Conservation (phyloP, 2,329 filamentous ascomycete species). For the Epichloe brachyelytri region DNA sequence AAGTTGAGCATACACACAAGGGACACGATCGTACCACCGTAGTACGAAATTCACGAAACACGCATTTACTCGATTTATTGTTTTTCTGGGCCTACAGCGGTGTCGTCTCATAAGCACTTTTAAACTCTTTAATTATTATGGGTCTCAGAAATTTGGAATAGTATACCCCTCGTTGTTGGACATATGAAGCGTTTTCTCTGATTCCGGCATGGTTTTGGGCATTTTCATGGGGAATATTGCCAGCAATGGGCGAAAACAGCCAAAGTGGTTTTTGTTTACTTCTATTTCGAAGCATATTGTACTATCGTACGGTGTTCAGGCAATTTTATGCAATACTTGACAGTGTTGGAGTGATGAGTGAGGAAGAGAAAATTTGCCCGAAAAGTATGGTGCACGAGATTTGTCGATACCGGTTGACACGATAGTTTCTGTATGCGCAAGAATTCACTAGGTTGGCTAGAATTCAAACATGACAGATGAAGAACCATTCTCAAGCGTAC, state of each 20-base stretch:
- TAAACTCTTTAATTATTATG: fast-evolving
- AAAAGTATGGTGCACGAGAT: background rate
- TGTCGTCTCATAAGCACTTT: background rate
- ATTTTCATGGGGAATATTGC: background rate
- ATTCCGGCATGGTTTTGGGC: background rate
- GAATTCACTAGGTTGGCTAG: background rate
- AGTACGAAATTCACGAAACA: background rate
- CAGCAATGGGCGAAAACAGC: background rate
- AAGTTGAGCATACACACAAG: background rate
- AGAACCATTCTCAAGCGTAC: background rate
- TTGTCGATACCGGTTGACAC: background rate
- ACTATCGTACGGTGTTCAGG: background rate
- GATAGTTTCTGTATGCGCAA: background rate
- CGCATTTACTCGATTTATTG: background rate
- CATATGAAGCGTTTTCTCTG: background rate
- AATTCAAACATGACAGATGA: background rate
- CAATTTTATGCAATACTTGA: background rate
- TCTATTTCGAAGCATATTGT: background rate
- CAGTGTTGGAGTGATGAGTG: background rate
- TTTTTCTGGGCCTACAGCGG: background rate
- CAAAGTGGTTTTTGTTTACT: background rate
- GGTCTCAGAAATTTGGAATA: background rate
- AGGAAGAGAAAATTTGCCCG: background rate
- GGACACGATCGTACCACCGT: background rate
- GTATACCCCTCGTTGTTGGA: background rate